phyloP scores from a whole-genome alignment of 2,329 filamentous ascomycete genomes.

The Talaromyces sp. region DNA sequence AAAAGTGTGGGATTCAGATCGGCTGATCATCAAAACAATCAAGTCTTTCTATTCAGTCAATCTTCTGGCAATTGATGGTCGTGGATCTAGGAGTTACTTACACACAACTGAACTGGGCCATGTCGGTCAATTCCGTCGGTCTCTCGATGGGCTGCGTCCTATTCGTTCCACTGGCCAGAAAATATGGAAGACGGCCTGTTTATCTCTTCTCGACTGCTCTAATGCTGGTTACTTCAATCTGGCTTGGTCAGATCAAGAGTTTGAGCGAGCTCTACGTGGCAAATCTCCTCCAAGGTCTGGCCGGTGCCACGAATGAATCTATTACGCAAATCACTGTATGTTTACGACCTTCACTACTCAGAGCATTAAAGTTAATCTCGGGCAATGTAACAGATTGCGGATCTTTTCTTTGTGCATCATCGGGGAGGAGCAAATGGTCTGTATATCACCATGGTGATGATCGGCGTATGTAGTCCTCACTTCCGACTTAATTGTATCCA shows the following conservation, averaged over 20 bases:
- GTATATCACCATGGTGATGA: constrained; percentile 44
- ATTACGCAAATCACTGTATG: constrained; percentile 37
- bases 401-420: constrained; percentile 52
- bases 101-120: constrained; percentile 43
- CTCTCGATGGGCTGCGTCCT: constrained; percentile 45
- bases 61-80: constrained; percentile 48
- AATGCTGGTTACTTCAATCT: constrained; percentile 39
- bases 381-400: constrained; percentile 34
- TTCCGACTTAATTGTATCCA: neutral
- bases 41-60: constrained; percentile 28
- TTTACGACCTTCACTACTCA: neutral
- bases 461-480: constrained; percentile 29
- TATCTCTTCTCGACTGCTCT: constrained; percentile 44
- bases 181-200: constrained; percentile 46
- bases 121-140: constrained; percentile 46
- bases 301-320: constrained; percentile 41
- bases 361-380: neutral
- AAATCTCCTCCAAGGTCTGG: constrained; percentile 42
- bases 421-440: constrained; percentile 49
- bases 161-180: constrained; percentile 48
- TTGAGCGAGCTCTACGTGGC: constrained; percentile 44
- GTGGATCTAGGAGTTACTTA: constrained; percentile 44
- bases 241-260: constrained; percentile 42
- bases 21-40: neutral
- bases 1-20: neutral